Evolutionary conservation across 441 rosid genomes (phyloP), one percentile per base, ranked within the genome.

Genomic region (Biscutella auriculata): DNA sequence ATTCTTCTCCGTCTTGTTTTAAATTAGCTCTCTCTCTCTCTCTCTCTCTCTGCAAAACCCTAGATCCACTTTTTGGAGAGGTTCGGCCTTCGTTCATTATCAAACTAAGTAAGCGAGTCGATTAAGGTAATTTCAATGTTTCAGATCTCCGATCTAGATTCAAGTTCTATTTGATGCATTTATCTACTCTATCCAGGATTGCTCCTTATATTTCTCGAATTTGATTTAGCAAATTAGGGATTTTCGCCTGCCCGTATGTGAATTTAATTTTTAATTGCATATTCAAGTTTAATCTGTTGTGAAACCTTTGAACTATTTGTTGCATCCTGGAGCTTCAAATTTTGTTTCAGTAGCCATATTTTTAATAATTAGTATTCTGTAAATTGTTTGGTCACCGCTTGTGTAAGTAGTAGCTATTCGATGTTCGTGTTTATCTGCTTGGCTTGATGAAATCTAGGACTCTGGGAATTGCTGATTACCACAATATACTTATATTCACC

Each of bases 141-240:
- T 19, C 52, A 5, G 5, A 17, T 56, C 11, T 48, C 30, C 4
- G 8, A 3, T 41, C 40, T 50, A 50, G 46, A 53, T 66, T 53
- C 61, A 33, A n/a, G 36, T 36, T 26, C 17, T 27, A 6, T 51
- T 42, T 57, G 17, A 27, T 66, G 7, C 3, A 15, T 50, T 17
- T 37, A 9, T 25, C 7, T 49, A n/a, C 7, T 6, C 3, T 27
- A 33, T 35, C 47, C 7, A 3, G 49, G 51, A 58, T 42, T 28
- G 52, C 5, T 44, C 5, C 39, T 14, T 15, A 6, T 27, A 8
- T 10, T 16, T 23, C 32, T 5, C 46, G 2, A 17, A 26, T 57
- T 26, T 6, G 19, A n/a, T 32, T 16, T 54, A 9, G n/a, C 60
- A 41, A 66, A 27, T 66, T 35, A 43, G 54, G 70, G 48, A 19